Evolutionary conservation across 1,284 basidiomycete species (phyloP).

Genomic region (Sporisorium graminicola): DNA sequence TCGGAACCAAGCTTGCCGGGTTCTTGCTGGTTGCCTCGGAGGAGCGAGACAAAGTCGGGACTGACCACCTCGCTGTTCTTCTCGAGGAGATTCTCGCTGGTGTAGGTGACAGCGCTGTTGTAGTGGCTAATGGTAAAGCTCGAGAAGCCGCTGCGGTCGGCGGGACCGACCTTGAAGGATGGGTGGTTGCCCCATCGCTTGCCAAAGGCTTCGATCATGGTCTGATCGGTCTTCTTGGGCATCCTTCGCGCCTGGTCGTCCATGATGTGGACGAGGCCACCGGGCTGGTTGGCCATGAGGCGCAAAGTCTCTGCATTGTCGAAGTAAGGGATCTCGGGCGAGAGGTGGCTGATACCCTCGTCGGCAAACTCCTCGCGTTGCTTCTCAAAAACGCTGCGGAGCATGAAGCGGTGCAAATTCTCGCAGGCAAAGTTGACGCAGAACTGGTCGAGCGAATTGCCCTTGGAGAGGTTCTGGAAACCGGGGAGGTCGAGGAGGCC

Average conservation of each 20-base stretch:
- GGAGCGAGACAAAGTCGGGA: slow-evolving; percentile 89
- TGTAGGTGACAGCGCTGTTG: slow-evolving; percentile 90
- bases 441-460: slow-evolving; percentile 95
- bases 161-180: slow-evolving; percentile 75
- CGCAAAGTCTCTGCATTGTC: slow-evolving; percentile 92
- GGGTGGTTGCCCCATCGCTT: slow-evolving; percentile 95
- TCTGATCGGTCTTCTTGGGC: slow-evolving; percentile 90
- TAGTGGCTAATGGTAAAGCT: slow-evolving; percentile 94
- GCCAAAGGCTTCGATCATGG: slow-evolving; percentile 92
- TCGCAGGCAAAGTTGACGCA: slow-evolving; percentile 97
- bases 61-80: slow-evolving; percentile 89
- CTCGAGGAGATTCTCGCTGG: slow-evolving; percentile 87
- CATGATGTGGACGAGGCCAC: slow-evolving; percentile 95
- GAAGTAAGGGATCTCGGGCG: slow-evolving; percentile 84
- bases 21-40: slow-evolving; percentile 75
- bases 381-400: slow-evolving; percentile 82
- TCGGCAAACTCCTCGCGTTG: slow-evolving; percentile 83
- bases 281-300: slow-evolving; percentile 86
- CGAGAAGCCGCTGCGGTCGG: slow-evolving; percentile 80
- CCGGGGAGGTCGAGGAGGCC: slow-evolving; percentile 96
- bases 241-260: slow-evolving; percentile 90
- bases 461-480: slow-evolving; percentile 75
- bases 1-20: slow-evolving; percentile 63
- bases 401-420: slow-evolving; percentile 85
- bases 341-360: slow-evolving; percentile 82